Percentiles rank a stretch among this genome's conserved stretches.
Conservation (phyloP, 2,329 filamentous ascomycete genomes). For the Neodidymelliopsis sp. region DNA sequence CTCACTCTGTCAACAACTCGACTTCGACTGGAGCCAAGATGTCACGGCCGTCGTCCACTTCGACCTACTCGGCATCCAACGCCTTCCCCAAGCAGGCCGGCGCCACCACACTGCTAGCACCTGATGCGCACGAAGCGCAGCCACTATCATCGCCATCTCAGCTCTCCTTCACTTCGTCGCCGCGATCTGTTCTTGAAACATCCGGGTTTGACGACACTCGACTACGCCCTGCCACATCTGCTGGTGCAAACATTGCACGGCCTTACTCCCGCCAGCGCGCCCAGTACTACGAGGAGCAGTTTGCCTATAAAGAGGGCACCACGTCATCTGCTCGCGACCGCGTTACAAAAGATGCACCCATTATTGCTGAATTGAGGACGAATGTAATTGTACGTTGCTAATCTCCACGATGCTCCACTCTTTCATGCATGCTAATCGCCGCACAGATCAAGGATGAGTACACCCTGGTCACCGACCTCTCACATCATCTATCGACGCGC, state of each 20-base stretch:
- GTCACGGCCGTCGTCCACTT: conserved; percentile 48
- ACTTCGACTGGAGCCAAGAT: conserved; percentile 43
- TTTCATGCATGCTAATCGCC: conserved; percentile 30
- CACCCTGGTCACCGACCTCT: conserved; percentile 75
- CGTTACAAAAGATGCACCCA: conserved; percentile 55
- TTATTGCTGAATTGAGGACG: conserved; percentile 57
- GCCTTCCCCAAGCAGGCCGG: conserved; percentile 47
- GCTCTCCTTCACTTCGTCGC: conserved; percentile 48
- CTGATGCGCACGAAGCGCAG: conserved; percentile 37
- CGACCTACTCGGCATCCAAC: conserved; percentile 40
- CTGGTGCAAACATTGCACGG: conserved; percentile 11
- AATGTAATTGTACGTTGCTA: conserved; percentile 58
- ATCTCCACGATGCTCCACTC: conserved; percentile 18
- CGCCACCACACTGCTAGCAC: conserved; percentile 35
- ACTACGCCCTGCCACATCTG: conserved; percentile 21
- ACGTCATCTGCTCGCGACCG: conserved; percentile 51
- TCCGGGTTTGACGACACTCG: conserved; percentile 22
- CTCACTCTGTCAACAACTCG: conserved; percentile 45
- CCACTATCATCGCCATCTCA: conserved; percentile 47
- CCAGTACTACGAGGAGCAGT: conserved; percentile 49
- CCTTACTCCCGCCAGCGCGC: conserved; percentile 42
- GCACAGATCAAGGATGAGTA: conserved; percentile 76
- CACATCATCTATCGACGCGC: conserved; percentile 74
- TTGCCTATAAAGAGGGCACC: conserved; percentile 46
- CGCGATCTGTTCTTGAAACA: conserved; percentile 37